Conservation (phyloP, 2,329 filamentous ascomycete genomes). For the Ceratocystis variospora region DNA sequence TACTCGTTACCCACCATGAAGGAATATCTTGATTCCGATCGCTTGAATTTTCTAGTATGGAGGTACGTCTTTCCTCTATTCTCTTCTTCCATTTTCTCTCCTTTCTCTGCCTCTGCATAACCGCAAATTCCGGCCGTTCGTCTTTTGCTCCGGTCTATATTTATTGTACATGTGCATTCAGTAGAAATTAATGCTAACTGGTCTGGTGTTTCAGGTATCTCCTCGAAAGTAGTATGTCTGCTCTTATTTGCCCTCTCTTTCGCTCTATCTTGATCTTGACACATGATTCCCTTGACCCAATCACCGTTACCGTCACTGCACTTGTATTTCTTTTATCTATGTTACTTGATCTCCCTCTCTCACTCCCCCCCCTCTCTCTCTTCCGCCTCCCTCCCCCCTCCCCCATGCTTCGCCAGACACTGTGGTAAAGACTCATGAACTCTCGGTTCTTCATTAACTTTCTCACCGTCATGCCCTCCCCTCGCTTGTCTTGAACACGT, state of each 20-base stretch:
- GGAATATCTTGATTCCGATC: slow-evolving; percentile 51
- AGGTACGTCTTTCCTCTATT: slow-evolving; percentile 37
- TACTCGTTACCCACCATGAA: slow-evolving; percentile 34
- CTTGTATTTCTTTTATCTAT: too few species aligned
- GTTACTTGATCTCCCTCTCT: neutral
- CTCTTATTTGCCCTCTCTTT: neutral
- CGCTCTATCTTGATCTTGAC: neutral
- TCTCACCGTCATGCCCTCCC: neutral
- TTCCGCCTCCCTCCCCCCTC: too few species aligned
- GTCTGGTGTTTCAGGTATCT: slow-evolving; percentile 36
- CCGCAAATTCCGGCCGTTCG: neutral
- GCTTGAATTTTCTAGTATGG: slow-evolving; percentile 58
- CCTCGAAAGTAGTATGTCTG: slow-evolving; percentile 46
- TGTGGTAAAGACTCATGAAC: neutral
- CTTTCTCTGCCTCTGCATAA: neutral
- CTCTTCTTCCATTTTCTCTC: slow-evolving; percentile 14
- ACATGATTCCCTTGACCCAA: neutral
- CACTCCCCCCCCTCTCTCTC: too few species aligned
- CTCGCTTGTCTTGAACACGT: neutral
- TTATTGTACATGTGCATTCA: neutral
- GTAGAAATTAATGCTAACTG: slow-evolving; percentile 16
- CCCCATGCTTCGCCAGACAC: neutral
- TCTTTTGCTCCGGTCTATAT: neutral
- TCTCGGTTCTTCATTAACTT: too few species aligned
- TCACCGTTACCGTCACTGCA: too few species aligned